Base-by-base conservation (phyloP, 805 yeast genomes). In the Vanderwaltozyma verrucispora region DNA sequence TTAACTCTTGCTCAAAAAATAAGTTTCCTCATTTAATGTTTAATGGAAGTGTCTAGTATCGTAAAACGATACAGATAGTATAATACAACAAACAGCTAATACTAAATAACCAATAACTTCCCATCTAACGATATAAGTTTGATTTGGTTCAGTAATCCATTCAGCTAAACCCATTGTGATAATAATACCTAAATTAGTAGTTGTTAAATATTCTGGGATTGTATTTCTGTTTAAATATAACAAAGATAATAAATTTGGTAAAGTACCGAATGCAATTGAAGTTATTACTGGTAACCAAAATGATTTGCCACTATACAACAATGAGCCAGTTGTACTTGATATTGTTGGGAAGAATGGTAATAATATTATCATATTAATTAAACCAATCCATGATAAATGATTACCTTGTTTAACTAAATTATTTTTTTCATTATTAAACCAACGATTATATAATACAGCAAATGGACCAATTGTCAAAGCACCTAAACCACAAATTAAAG, bases 401-500 rank as follows among this genome's bases (percentile, higher is more conserved):
- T 38, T 35, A 19, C 46, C 40, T 33, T 47, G 50, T 32, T 47
- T 39, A 18, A 38, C 32, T 29, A 46, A 23, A 15, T 44, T 38
- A 10, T 30, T 25, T 39, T 30, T 30, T 35, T 24, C 25, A 12
- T 13, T 28, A 14, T 40, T 40, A 16, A 53, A 49, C 62, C 62
- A 56, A 28, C 46, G 44, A 36, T 51, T 49, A 47, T 57, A 51
- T 28, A 55, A 32, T 2, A 59, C 56, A 8, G 53, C 52, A 27
- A 53, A 49, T 12, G 63, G 63, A 9, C 63, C 63, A 17, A 54
- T 41, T 1, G 54, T 32, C 28, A 58, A 43, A 7, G 60, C 49
- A 20, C 59, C 53, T 18, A 59, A 32, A 14, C 64, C 64, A 30
- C 58, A 53, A 14, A 56, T 46, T 36, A 59, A 42, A 19, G 56